Base-by-base conservation (phyloP, 139 green algal genomes). In the Ettlia oleoabundans region DNA sequence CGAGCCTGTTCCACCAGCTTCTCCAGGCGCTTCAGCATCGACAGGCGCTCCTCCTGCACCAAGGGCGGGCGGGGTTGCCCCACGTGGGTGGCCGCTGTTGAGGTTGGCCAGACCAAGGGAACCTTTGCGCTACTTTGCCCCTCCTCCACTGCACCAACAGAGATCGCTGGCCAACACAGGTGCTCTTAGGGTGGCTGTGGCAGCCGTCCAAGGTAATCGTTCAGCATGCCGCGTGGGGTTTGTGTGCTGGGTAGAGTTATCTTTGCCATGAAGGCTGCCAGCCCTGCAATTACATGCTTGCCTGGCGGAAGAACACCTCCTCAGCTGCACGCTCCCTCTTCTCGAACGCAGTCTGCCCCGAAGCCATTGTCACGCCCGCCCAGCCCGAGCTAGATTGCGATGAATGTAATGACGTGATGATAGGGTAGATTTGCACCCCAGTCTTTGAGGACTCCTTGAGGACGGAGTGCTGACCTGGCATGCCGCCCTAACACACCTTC, bases 1-100 rank as follows among this genome's bases (percentile, higher is more conserved):
- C 75, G 69, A 33, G 73, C 82, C 82, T 86, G 24, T 22, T 65
- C 73, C 58, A 86, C 82, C 71, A 86, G 35, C 28, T 40, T 42
- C 51, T 86, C 82, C 41, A 86, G 61, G 7, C 73, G 42, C 43
- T 65, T 63, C 10, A 83, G 8, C 35, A 86, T 82, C 1, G 61
- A 24, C 69, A 86, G 41, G 3, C 62, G 58, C 58, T 86, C 71
- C 77, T 86, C 82, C 73, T 80, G 73, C 73, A 69, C 10, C 15
- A 1, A 2, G 41, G 18, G 5, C 28, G 21, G 21, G 18, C 30
- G 55, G 5, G 55, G 55, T n/a, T 28, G 15, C 18, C 55, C 15
- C 18, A 65, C 18, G 55, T 28, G 55, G 30, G 55, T 10, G 47
- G 10, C 10, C 13, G 10, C 13, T 15, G 21, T 65, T 15, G 55